Evolutionary conservation across 2,329 filamentous ascomycete species (phyloP), one percentile per base, ranked within the genome.

Genomic region (Talaromyces atroroseus): DNA sequence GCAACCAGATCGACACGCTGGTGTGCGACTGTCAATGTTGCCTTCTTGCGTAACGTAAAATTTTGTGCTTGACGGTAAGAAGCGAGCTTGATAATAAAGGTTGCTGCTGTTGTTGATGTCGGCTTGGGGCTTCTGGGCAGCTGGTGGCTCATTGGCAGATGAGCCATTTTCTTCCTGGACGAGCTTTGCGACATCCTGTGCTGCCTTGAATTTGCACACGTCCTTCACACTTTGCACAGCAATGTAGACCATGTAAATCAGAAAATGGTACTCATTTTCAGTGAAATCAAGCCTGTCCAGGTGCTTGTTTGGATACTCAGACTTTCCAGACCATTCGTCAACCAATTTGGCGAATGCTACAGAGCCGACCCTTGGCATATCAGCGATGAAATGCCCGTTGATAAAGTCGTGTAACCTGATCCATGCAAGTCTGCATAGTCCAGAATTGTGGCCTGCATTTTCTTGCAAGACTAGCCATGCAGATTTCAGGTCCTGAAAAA

Each of bases 41-140:
- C 8, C 42, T 26, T 48, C 42, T 29, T 54, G 26, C 20, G 36
- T 48, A 16, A 54, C 38, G 42, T 54, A 54, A 2, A 54, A 18
- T 36, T 47, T 54, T 11, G 29, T 54, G 1, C 14, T 36, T 5
- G 18, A 14, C n/a, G 40, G 42, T 1, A 53, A 8, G 7, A 3
- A 1, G 11, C 14, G 10, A 12, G 2, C 20, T 44, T 45, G n/a
- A n/a, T n/a, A n/a, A n/a, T n/a, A n/a, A n/a, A n/a, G 3, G 14
- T 24, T 29, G 11, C 23, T 16, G 32, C 2, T 16, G 32, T 14
- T 16, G 14, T 36, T 16, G 14, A 16, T 36, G 32, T 4, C 14
- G 32, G 14, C 16, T 3, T n/a, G 23, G 18, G 5, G 26, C 26
- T n/a, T 23, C 10, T 52, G 38, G 42, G 23, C 21, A 26, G 6